Base-by-base conservation (phyloP, 2,329 filamentous ascomycete species). In the Fragosphaeria purpurea region DNA sequence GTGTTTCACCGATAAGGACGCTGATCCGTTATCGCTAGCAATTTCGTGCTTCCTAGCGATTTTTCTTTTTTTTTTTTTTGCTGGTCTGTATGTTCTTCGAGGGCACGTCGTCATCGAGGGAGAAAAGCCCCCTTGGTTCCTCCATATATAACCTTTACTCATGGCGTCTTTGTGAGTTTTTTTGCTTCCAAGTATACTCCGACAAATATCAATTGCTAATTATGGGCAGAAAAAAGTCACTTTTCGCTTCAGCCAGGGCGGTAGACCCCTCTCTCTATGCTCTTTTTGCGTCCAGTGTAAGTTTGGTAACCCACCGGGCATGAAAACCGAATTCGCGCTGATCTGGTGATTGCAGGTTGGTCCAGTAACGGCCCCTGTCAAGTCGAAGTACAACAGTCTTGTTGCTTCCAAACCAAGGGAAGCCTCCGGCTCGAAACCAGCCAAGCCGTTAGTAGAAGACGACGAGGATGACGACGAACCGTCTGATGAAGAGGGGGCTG, bases 271-370 rank as follows among this genome's bases (percentile, higher is more conserved):
- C 74, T 50, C 71, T 89, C 57, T 75, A 82, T 60, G 81, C 83
- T 54, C 74, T 89, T 40, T 89, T 89, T 68, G 76, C 82, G 51
- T 72, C 75, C 51, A 88, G 85, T 72, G 85, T 88, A 76, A 22
- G 47, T 44, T 46, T 48, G 34, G 35, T 32, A 45, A 32, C 34
- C 47, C 4, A 5, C 4, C 9, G 33, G 12, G 6, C 11, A 6
- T 3, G 5, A 31, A 38, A 45, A 22, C 22, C 3, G 22, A 22
- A 22, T 22, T 22, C 22, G 22, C 22, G 22, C 22, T 22, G 22
- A 22, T 22, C 22, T 22, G 22, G 22, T 22, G 22, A 22, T 22
- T 22, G 47, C 44, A 81, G 76, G 63, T 73, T 50, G 77, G 77
- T 5, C 76, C 77, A 5, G 72, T 76, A 1, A 67, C 72, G 53